A percentile compares a stretch with the other conserved stretches of the same genome.
Evolutionary conservation across 495 filamentous ascomycete genomes (phyloP).

Genomic region (Bathelium albidoporum): DNA sequence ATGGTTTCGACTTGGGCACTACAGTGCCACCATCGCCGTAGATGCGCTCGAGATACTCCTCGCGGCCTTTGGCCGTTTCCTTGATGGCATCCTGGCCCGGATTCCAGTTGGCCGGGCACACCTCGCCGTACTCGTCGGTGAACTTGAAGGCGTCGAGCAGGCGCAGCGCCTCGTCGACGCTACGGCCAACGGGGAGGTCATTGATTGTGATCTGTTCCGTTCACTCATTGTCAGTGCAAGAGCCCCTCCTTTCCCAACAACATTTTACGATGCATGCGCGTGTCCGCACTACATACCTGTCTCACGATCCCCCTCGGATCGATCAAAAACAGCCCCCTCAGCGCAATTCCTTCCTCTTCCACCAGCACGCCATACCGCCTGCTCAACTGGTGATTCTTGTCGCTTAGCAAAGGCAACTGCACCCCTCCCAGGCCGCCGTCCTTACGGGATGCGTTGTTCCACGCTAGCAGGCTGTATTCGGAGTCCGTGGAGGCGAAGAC

Average conservation of each 20-base stretch:
- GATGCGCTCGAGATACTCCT: neutral
- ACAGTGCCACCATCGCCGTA: neutral
- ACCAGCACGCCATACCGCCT: conserved; percentile 48
- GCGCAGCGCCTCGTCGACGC: conserved; percentile 48
- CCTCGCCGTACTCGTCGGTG: conserved; percentile 51
- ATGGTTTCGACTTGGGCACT: neutral
- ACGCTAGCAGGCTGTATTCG: conserved; percentile 45
- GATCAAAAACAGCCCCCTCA: conserved; percentile 50
- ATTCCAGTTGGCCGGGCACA: conserved; percentile 18
- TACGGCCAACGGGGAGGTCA: conserved; percentile 48
- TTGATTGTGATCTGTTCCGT: conserved; percentile 43
- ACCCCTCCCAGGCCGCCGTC: conserved; percentile 45
- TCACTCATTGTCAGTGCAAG: too few relatives aligned
- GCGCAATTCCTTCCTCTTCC: conserved; percentile 46
- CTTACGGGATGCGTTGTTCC: conserved; percentile 41
- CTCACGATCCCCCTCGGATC: conserved; percentile 45
- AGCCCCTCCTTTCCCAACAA: too few relatives aligned
- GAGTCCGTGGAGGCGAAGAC: conserved; percentile 41
- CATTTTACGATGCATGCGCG: conserved; percentile 1
- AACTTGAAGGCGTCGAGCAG: conserved; percentile 51
- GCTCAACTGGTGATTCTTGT: conserved; percentile 46
- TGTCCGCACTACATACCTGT: conserved; percentile 25
- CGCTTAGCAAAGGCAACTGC: conserved; percentile 44
- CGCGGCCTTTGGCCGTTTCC: neutral
- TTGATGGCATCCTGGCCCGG: neutral